Evolutionary conservation across 495 filamentous ascomycete genomes (phyloP).

Genomic region (Haplographium delicatum): DNA sequence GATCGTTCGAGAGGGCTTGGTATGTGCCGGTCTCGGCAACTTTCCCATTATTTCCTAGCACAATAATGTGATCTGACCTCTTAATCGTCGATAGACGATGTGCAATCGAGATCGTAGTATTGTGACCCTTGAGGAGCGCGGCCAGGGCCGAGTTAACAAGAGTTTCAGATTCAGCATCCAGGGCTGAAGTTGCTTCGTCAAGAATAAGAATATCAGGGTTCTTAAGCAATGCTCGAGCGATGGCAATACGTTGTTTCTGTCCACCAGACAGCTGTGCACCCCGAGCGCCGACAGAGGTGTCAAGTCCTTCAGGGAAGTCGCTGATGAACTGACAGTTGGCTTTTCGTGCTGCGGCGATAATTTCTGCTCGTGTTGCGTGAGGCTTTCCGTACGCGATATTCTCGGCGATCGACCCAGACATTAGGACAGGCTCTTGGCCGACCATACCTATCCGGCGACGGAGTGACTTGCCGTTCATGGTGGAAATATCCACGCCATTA

Average conservation of each 20-base stretch:
- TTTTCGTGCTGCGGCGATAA: slow-evolving; percentile 78
- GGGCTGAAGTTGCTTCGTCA: slow-evolving; percentile 88
- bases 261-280: slow-evolving; percentile 93
- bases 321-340: slow-evolving; percentile 97
- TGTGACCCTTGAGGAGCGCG: slow-evolving; percentile 73
- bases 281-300: slow-evolving; percentile 87
- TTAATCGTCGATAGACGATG: slow-evolving; percentile 96
- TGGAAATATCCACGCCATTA: slow-evolving; percentile 74
- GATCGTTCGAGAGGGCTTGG: slow-evolving; percentile 62
- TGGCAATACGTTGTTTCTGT: slow-evolving; percentile 97
- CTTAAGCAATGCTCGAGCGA: slow-evolving; percentile 90
- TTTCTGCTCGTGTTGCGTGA: slow-evolving; percentile 68
- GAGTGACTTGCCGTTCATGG: slow-evolving; percentile 92
- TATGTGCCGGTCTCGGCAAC: slow-evolving; percentile 91
- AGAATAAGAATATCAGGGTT: slow-evolving; percentile 94
- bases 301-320: slow-evolving; percentile 93
- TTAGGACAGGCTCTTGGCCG: slow-evolving; percentile 90
- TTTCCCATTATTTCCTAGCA: slow-evolving; percentile 73
- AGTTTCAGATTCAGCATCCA: slow-evolving; percentile 97
- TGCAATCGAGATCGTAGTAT: slow-evolving; percentile 95
- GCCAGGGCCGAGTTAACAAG: slow-evolving; percentile 86
- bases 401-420: slow-evolving; percentile 92
- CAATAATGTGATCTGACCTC: slow-evolving; percentile 86
- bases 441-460: slow-evolving; percentile 92
- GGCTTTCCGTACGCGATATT: slow-evolving; percentile 95